Evolutionary conservation across 139 green algal genomes (phyloP).

Genomic region (Trebouxia sp.): DNA sequence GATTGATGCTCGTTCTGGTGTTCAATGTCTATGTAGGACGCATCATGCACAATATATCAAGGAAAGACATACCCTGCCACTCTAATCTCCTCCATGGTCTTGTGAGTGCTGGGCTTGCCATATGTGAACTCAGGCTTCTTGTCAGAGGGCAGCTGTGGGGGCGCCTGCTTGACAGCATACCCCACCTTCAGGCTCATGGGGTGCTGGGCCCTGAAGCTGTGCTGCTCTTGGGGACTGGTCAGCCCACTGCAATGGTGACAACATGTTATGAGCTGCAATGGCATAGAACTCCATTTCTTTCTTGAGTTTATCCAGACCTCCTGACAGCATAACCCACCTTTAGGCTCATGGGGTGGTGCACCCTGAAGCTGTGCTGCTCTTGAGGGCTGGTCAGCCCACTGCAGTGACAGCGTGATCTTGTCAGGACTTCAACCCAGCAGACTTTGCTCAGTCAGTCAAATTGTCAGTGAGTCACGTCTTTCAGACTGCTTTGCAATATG

Average conservation of each 20-base stretch:
- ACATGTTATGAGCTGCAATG: background rate
- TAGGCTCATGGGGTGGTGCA: background rate
- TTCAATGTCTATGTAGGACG: background rate
- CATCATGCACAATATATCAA: background rate
- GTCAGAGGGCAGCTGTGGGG: constrained; percentile 23
- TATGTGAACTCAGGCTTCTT: constrained; percentile 26
- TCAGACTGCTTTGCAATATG: too few species aligned
- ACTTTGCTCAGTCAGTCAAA: too few species aligned
- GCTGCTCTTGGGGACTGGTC: constrained; percentile 23
- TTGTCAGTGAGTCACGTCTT: too few species aligned
- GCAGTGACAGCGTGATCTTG: too few species aligned
- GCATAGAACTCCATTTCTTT: too few species aligned
- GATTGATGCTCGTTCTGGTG: background rate
- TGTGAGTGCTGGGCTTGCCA: constrained; percentile 31
- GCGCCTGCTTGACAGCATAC: background rate
- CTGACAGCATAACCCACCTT: background rate
- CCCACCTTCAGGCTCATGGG: background rate
- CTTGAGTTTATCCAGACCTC: too few species aligned
- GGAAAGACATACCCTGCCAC: constrained; percentile 16
- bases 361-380: background rate
- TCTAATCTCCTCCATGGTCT: constrained; percentile 32
- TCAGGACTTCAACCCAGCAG: too few species aligned
- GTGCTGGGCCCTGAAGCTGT: constrained; percentile 15
- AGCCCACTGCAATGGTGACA: constrained; percentile 18
- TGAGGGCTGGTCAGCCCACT: constrained; percentile 6